Evolutionary conservation across 2,329 filamentous ascomycete genomes (phyloP).

Genomic region (Ascochyta viciae-villosae): DNA sequence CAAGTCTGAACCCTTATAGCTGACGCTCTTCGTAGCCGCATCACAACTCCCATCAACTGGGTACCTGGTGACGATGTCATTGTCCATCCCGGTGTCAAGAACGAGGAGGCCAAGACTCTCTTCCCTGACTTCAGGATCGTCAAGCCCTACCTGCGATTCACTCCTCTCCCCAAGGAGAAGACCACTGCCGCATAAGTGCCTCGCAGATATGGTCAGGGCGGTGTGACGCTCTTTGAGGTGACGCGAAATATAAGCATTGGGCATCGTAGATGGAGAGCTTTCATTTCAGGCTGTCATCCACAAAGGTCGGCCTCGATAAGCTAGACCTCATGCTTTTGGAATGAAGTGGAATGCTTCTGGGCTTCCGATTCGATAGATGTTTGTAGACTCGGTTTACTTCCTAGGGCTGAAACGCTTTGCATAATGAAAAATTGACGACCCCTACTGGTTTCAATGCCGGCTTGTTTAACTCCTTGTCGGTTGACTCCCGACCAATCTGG

Average conservation of each 20-base stretch:
- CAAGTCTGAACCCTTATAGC: not conserved
- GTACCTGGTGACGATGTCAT: conserved; percentile 66
- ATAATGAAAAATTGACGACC: conserved; percentile 20
- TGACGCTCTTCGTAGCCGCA: conserved; percentile 34
- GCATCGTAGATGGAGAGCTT: conserved; percentile 10
- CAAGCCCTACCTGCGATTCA: conserved; percentile 68
- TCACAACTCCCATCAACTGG: conserved; percentile 70
- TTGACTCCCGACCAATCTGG: not conserved
- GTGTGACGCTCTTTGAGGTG: conserved; percentile 5
- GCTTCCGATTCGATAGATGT: conserved; percentile 9
- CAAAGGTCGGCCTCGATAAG: not conserved
- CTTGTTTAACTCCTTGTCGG: not conserved
- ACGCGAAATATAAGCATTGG: conserved; percentile 11
- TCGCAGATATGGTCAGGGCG: not conserved
- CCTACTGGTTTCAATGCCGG: conserved; percentile 11
- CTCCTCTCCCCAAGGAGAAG: conserved; percentile 65
- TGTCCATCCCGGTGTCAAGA: conserved; percentile 65
- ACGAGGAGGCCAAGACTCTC: conserved; percentile 64
- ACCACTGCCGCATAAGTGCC: conserved; percentile 54
- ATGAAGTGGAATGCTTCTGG: not conserved
- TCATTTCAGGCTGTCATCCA: conserved; percentile 1
- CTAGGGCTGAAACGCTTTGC: conserved; percentile 19
- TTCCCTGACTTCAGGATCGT: conserved; percentile 68
- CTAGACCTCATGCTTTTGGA: conserved; percentile 15
- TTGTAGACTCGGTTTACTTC: conserved; percentile 5